phyloP scores from a whole-genome alignment of 257 asterid genomes.

The Fraxinus quadrangulata region DNA sequence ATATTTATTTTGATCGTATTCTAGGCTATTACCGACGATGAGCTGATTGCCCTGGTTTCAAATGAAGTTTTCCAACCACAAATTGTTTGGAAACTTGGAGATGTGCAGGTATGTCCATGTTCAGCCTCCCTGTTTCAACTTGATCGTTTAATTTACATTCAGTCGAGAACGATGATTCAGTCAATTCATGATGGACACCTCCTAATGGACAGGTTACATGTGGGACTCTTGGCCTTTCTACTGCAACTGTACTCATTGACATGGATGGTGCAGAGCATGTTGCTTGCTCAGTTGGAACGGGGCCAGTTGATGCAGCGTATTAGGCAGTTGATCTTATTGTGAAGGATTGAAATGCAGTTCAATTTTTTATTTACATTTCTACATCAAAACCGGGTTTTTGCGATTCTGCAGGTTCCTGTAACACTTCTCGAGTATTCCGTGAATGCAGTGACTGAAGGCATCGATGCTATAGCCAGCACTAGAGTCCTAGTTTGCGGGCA shows the following conservation, averaged over 20 bases:
- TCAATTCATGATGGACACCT: slow-evolving; percentile 4
- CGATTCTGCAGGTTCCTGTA: slow-evolving; percentile 63
- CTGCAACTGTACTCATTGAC: slow-evolving; percentile 81
- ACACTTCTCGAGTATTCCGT: slow-evolving; percentile 77
- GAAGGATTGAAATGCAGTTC: slow-evolving; percentile 49
- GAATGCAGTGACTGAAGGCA: slow-evolving; percentile 84
- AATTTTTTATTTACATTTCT: background rate
- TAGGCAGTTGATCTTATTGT: slow-evolving; percentile 84
- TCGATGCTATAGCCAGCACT: slow-evolving; percentile 87
- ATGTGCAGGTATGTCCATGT: slow-evolving; percentile 57
- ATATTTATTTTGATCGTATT: slow-evolving; percentile 18
- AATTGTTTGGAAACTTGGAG: slow-evolving; percentile 72
- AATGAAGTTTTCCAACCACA: slow-evolving; percentile 91
- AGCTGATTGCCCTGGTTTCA: slow-evolving; percentile 74
- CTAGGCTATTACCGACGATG: slow-evolving; percentile 73
- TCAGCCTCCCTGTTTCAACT: slow-evolving; percentile 7
- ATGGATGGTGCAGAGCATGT: slow-evolving; percentile 61
- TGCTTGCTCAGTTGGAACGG: slow-evolving; percentile 90
- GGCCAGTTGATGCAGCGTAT: slow-evolving; percentile 97
- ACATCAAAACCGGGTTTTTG: background rate
- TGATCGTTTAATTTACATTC: slow-evolving; percentile 6
- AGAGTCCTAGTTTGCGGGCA: slow-evolving; percentile 76
- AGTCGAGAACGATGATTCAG: slow-evolving; percentile 8
- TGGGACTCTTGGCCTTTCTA: slow-evolving; percentile 90
- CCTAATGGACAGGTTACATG: slow-evolving; percentile 67